Evolutionary conservation across 148 eudicot genomes (phyloP).

Genomic region (Chenopodium album): DNA sequence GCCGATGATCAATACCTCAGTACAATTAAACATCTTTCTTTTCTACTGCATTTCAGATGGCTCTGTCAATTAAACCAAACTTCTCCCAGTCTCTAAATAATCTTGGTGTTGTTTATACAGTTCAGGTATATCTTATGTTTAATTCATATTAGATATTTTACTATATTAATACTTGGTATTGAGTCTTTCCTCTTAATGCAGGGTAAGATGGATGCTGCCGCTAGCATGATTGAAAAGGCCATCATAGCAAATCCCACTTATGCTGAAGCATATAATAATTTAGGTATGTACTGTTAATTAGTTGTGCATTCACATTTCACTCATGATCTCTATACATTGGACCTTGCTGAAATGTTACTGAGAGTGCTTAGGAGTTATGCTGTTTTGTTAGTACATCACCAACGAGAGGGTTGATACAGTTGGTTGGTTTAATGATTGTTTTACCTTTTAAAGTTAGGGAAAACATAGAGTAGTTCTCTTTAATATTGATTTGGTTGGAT

Average conservation of each 20-base stretch:
- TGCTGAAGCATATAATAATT: constrained; percentile 96
- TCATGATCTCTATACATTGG: neutral
- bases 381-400: neutral
- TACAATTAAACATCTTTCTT: neutral
- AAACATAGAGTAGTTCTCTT: neutral
- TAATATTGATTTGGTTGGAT: neutral
- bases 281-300: constrained; percentile 50
- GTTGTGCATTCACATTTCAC: neutral
- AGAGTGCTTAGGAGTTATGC: neutral
- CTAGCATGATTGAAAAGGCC: constrained; percentile 98
- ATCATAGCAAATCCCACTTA: constrained; percentile 96
- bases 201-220: constrained; percentile 99
- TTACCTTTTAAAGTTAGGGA: neutral
- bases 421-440: neutral
- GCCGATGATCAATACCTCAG: constrained; percentile 5
- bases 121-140: constrained; percentile 59
- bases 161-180: constrained; percentile 9
- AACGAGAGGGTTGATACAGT: neutral
- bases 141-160: constrained; percentile 2
- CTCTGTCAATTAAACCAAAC: constrained; percentile 89
- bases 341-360: neutral
- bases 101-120: constrained; percentile 98
- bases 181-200: constrained; percentile 27
- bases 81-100: constrained; percentile 98
- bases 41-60: constrained; percentile 54